These are phyloP conservation scores for Colletotrichum eremochloae DNA, from an alignment of 2,329 filamentous ascomycete genomes.

Conservation along the genomic window DNA sequence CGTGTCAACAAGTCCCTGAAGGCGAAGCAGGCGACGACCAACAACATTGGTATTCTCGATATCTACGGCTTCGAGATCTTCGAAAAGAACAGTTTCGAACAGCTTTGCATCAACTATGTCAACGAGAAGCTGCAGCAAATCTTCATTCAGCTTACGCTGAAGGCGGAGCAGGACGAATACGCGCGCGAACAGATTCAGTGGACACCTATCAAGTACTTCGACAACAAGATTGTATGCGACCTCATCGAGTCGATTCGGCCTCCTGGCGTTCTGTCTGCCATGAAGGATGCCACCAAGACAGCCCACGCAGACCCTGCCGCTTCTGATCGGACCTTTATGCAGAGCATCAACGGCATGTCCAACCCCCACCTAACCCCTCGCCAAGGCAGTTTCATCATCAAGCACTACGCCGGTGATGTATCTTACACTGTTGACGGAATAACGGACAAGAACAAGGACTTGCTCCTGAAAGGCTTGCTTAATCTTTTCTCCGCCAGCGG, in stretches of 20 bases:
- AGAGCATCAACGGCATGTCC: slow-evolving; percentile 89
- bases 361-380: slow-evolving; percentile 92
- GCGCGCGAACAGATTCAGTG: slow-evolving; percentile 95
- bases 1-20: slow-evolving; percentile 91
- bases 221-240: slow-evolving; percentile 99
- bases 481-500: slow-evolving; percentile 86
- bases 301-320: slow-evolving; percentile 95
- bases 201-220: slow-evolving; percentile 99
- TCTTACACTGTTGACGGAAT: slow-evolving; percentile 95
- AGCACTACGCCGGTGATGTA: slow-evolving; percentile 98
- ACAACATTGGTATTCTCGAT: slow-evolving; percentile 96
- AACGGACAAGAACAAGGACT: slow-evolving; percentile 99
- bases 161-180: slow-evolving; percentile 98
- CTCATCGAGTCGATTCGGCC: slow-evolving; percentile 93
- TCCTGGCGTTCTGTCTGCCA: slow-evolving; percentile 90
- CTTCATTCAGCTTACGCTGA: slow-evolving; percentile 96
- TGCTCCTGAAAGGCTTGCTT: slow-evolving; percentile 92
- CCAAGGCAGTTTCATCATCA: slow-evolving; percentile 97
- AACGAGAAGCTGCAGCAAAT: slow-evolving; percentile 99
- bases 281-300: slow-evolving; percentile 99
- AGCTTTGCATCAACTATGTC: slow-evolving; percentile 99
- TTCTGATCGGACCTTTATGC: slow-evolving; percentile 96
- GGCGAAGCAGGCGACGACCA: slow-evolving; percentile 79
- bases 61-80: slow-evolving; percentile 99
- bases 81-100: slow-evolving; percentile 98